These are phyloP conservation scores for Wallacemonas sp. DNA, from an alignment of 208 protist genomes.

Conservation along the genomic window DNA sequence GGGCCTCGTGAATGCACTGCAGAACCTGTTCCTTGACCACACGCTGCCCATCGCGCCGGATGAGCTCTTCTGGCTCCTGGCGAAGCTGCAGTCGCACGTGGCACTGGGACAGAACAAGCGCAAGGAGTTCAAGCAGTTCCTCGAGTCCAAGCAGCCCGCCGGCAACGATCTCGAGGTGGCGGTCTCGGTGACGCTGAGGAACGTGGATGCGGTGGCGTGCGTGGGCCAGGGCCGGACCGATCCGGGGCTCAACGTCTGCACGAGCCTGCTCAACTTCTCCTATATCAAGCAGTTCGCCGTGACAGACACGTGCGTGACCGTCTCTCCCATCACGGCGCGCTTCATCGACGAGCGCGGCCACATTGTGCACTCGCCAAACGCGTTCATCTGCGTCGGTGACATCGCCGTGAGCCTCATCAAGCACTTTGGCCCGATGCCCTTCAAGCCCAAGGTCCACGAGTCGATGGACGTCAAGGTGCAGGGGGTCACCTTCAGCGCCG, in stretches of 20 bases:
- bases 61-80: slow-evolving; percentile 86
- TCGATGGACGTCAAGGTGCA: slow-evolving; percentile 53
- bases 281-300: slow-evolving; percentile 70
- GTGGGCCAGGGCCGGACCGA: slow-evolving; percentile 21
- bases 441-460: slow-evolving; percentile 71
- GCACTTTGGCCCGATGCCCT: slow-evolving; percentile 80
- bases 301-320: slow-evolving; percentile 52
- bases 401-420: slow-evolving; percentile 51
- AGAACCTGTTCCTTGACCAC: slow-evolving; percentile 77
- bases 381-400: slow-evolving; percentile 55
- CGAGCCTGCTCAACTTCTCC: slow-evolving; percentile 56
- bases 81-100: slow-evolving; percentile 74
- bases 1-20: slow-evolving; percentile 51
- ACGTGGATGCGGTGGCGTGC: slow-evolving; percentile 45
- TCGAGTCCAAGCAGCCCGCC: slow-evolving; percentile 55
- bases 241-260: slow-evolving; percentile 41
- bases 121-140: slow-evolving; percentile 72
- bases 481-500: slow-evolving; percentile 57
- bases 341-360: slow-evolving; percentile 29
- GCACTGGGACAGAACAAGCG: slow-evolving; percentile 73
- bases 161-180: slow-evolving; percentile 71
- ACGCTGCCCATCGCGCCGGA: slow-evolving; percentile 61
- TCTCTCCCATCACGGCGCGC: slow-evolving; percentile 57
- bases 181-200: slow-evolving; percentile 47
- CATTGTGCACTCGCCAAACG: slow-evolving; percentile 5